Base-by-base conservation (phyloP, 164 flowering plant genomes). In the Nymphaea colorata region DNA sequence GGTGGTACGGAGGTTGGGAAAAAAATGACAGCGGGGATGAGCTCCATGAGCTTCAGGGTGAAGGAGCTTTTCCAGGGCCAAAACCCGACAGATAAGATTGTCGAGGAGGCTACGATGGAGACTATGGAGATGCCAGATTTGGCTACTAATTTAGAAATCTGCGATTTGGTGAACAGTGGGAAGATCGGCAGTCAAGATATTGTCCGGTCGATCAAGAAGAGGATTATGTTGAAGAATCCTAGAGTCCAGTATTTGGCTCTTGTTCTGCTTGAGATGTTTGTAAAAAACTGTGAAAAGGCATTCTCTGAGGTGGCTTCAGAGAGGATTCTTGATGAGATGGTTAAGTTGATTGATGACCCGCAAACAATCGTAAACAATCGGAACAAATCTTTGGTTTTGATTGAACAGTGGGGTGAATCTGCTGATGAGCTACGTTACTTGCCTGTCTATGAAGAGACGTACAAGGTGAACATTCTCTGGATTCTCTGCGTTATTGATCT, bases 391-490 rank as follows among this genome's bases (percentile, higher is more conserved):
- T 79, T 93, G 68, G 79, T 79, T 68, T 59, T 94, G 73, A 89
- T 94, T 64, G 98, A 94, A 79, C 78, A 95, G 14, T 94, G 98
- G 98, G 98, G 98, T 10, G 96, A 94, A 72, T 89, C 96, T 4
- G 78, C 89, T 0, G 66, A 75, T 70, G 97, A 94, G 75, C 89
- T 89, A 41, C 86, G 92, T 3, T 93, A 91, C 72, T 76, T 93
- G 69, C 98, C 98, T 72, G 98, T 93, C 69, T 93, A 78, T 78
- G 97, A 93, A 76, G 95, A 93, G 79, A 91, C 97, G 16, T 93
- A 93, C 79, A 93, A 93, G 97, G 98, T 91, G 84, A 7, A n/a
- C 41, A 3, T n/a, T 36, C 64, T 61, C n/a, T 47, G 55, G 7
- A 12, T 12, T 47, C 55, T 12, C 12, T 47, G 7, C 12, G 12